Base-by-base conservation (phyloP, 2,329 filamentous ascomycete species). In the Sporothrix pallida region DNA sequence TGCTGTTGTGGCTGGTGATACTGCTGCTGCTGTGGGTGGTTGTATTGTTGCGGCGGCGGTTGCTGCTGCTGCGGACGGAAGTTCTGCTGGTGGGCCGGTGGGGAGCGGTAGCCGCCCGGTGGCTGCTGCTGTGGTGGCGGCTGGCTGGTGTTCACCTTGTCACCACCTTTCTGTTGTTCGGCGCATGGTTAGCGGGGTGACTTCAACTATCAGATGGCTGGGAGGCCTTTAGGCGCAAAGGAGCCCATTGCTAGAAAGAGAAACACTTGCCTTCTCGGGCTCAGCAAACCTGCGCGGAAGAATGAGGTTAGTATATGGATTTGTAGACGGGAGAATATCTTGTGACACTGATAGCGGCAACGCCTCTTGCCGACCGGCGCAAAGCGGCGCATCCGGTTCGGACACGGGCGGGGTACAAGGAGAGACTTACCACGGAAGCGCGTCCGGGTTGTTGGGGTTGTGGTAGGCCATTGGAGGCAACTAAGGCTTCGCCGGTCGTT, bases 401-500 rank as follows among this genome's bases (percentile, higher is more conserved):
- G 9, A 23, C 6, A 8, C 12, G 17, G 31, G 17, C 6, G 4
- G 26, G 10, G 42, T 2, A n/a, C 3, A n/a, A 26, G 3, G n/a
- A 44, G 7, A 10, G 15, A 48, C 91, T 84, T 87, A 96, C 92
- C 94, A 94, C 81, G 95, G 95, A 76, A 99, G 90, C 81, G 94
- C 93, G 86, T 99, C 95, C 48, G 95, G 95, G 82, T 99, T 97
- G 85, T 94, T 96, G 73, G 92, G 89, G 82, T 90, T 91, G 84
- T 97, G 97, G 87, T 98, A 98, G 73, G 95, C 95, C 95, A 98
- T 98, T 6, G 63, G 37, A 23, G 62, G 70, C 31, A 26, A 46
- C 9, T 12, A 48, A 9, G 23, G 7, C 23, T 23, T 26, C 13
- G 23, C 9, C 63, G 56, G 70, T 12, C 17, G 67, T 26, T 46